Percentiles rank a stretch among this genome's conserved stretches.
Conservation (phyloP, 345 rosid species). For the Limnanthes douglasii region DNA sequence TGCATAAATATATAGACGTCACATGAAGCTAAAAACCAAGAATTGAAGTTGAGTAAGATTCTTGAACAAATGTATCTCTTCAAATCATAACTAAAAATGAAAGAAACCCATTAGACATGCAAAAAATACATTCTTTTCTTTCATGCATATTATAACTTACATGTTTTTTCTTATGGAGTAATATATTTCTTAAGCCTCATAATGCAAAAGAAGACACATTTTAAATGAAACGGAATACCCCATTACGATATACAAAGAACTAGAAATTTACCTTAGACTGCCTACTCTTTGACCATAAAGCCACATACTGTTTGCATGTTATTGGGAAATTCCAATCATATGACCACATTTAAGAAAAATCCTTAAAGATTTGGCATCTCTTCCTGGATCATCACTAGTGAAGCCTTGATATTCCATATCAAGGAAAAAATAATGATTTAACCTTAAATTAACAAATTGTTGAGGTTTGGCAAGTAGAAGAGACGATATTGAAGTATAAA, state of each 20-base stretch:
- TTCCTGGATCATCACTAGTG: slow-evolving; percentile 91
- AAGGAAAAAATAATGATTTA: slow-evolving; percentile 76
- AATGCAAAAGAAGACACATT: too few relatives aligned
- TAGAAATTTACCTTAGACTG: slow-evolving; percentile 62
- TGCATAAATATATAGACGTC: too few relatives aligned
- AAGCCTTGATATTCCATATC: slow-evolving; percentile 99
- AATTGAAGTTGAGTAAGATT: too few relatives aligned
- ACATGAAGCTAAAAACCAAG: too few relatives aligned
- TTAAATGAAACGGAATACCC: too few relatives aligned
- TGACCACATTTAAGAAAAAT: slow-evolving; percentile 91
- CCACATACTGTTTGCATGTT: slow-evolving; percentile 97
- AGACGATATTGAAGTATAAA: neutral
- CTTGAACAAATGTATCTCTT: too few relatives aligned
- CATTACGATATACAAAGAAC: neutral
- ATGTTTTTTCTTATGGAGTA: too few relatives aligned
- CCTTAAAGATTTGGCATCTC: slow-evolving; percentile 87
- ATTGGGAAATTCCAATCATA: slow-evolving; percentile 79
- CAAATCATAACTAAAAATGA: too few relatives aligned
- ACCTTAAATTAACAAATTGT: slow-evolving; percentile 24
- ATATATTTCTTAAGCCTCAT: too few relatives aligned
- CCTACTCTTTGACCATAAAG: slow-evolving; percentile 98
- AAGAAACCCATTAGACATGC: too few relatives aligned
- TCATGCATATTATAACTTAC: too few relatives aligned
- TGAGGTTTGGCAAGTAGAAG: slow-evolving; percentile 1
- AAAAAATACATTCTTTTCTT: too few relatives aligned